These are phyloP conservation scores for Starmerella geochares DNA, from an alignment of 805 yeast species.

Conservation along the genomic window DNA sequence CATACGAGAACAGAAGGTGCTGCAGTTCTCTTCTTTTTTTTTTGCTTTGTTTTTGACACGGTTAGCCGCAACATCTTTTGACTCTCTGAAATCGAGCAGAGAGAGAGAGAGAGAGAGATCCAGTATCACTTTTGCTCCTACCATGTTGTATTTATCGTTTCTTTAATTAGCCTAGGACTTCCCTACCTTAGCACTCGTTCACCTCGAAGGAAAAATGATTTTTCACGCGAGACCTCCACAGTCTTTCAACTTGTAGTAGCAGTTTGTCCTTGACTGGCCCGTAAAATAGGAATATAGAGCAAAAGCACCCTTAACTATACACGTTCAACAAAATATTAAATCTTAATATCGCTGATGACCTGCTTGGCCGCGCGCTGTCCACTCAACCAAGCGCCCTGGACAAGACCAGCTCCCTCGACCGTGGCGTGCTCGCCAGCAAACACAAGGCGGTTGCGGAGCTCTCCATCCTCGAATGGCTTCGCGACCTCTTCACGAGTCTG, in stretches of 20 bases:
- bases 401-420: slow-evolving; percentile 77
- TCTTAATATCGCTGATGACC: slow-evolving; percentile 18
- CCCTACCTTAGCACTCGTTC: too few relatives aligned
- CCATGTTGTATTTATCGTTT: too few relatives aligned
- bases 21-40: background rate
- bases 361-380: slow-evolving; percentile 47
- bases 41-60: too few relatives aligned
- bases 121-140: too few relatives aligned
- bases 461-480: slow-evolving; percentile 50
- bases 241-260: too few relatives aligned
- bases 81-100: too few relatives aligned
- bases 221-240: too few relatives aligned
- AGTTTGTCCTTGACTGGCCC: too few relatives aligned
- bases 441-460: slow-evolving; percentile 37
- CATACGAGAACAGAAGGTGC: slow-evolving; percentile 1
- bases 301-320: background rate
- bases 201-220: too few relatives aligned
- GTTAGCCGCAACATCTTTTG: too few relatives aligned
- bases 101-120: too few relatives aligned
- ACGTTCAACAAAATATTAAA: background rate
- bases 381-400: slow-evolving; percentile 78
- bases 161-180: background rate
- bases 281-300: too few relatives aligned
- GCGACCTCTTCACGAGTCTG: slow-evolving; percentile 60
- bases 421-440: slow-evolving; percentile 88